Base-by-base conservation (phyloP, 139 green algal genomes). In the Marvania coccoides region DNA sequence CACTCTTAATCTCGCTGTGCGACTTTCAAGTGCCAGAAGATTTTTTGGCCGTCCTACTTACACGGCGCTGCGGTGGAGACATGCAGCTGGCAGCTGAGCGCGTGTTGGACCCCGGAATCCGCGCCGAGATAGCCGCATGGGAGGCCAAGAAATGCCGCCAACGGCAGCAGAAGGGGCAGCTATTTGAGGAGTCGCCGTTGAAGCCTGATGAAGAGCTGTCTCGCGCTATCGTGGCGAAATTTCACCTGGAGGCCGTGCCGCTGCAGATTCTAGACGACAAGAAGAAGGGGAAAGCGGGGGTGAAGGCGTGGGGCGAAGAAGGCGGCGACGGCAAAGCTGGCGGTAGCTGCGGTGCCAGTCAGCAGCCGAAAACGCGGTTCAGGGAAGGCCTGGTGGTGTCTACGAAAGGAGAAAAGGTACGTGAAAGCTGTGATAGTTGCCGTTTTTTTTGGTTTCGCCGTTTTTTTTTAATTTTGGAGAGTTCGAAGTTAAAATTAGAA, bases 351-450 rank as follows among this genome's bases (percentile, higher is more conserved):
- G 54, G 34, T 26, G 34, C 34, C 54, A 57, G 12, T 9, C n/a
- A 28, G 6, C n/a, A 48, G n/a, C 5, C 35, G 23, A 62, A 79
- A 66, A 65, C 83, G 3, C 69, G 84, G 6, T 91, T 83, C 45
- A 66, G 78, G 19, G 83, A 91, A 26, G 81, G 81, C 4, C 33
- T 47, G 13, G 48, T 85, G 3, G 86, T 87, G 4, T 75, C 61
- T 12, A 67, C 46, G 2, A 77, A 72, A 8, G 86, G 86, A 2
- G 81, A 92, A 38, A 93, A 92, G n/a, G n/a, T n/a, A n/a, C n/a
- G n/a, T n/a, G n/a, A n/a, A n/a, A n/a, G n/a, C n/a, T n/a, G n/a
- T n/a, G n/a, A n/a, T n/a, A n/a, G n/a, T n/a, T n/a, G n/a, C n/a
- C n/a, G n/a, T n/a, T n/a, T n/a, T n/a, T n/a, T n/a, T n/a, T n/a